Evolutionary conservation across 2,329 filamentous ascomycete species (phyloP).

Genomic region (Sporothrix protearum): DNA sequence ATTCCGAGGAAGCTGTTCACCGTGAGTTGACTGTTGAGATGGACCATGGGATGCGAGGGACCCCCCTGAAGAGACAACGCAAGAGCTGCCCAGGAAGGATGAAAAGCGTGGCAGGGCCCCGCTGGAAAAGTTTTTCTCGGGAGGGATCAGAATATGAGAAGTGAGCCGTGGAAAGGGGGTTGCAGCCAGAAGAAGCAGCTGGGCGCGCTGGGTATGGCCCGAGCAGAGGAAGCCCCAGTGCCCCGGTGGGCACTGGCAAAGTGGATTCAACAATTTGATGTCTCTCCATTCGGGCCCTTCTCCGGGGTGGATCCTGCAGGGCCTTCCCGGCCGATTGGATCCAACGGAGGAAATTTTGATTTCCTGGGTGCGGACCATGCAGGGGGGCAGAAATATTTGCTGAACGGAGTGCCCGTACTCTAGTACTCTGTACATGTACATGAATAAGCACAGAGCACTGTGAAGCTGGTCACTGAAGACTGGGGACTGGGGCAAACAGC

Average conservation of each 20-base stretch:
- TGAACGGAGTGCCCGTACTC: no score
- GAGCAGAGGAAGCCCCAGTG: background rate
- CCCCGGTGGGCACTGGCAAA: background rate
- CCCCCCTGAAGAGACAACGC: background rate
- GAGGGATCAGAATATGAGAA: conserved; percentile 10
- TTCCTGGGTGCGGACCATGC: conserved; percentile 11
- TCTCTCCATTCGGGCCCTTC: conserved; percentile 15
- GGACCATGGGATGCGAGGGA: background rate
- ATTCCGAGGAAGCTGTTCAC: background rate
- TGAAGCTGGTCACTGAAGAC: background rate
- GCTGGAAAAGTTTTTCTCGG: conserved; percentile 13
- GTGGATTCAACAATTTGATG: background rate
- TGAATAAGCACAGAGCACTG: background rate
- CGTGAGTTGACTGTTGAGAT: background rate
- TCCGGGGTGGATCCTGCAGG: conserved; percentile 17
- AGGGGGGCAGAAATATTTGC: background rate
- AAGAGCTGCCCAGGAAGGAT: conserved; percentile 11
- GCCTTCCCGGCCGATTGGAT: conserved; percentile 24
- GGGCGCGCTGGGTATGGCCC: background rate
- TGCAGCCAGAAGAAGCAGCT: background rate
- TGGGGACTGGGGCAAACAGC: background rate
- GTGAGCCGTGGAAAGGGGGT: background rate
- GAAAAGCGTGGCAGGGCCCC: conserved; percentile 6
- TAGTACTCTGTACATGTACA: no score
- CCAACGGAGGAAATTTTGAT: conserved; percentile 11